Percentiles rank a stretch among this genome's conserved stretches.
Conservation (phyloP, 768 basidiomycete genomes). For the Auricularia sp. region DNA sequence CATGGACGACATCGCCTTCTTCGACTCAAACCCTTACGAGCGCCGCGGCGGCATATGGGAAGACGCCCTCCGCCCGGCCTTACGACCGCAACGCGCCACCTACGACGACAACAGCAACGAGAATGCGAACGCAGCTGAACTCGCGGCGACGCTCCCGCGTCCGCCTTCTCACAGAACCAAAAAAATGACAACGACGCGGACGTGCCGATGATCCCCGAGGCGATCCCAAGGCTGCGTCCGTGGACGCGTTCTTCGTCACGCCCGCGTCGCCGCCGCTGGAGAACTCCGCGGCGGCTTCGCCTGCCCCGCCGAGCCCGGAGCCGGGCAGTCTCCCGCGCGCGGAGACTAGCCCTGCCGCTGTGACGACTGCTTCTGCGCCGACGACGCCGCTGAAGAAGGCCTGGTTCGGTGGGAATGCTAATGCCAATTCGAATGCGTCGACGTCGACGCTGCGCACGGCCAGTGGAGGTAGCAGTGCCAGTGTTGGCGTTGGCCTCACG, state of each 20-base stretch:
- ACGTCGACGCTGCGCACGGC: background rate
- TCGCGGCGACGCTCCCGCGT: background rate
- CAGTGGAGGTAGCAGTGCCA: background rate
- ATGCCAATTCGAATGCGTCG: background rate
- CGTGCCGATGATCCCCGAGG: background rate
- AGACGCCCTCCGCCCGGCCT: slow-evolving; percentile 40
- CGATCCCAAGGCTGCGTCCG: background rate
- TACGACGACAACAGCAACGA: background rate
- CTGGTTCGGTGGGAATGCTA: background rate
- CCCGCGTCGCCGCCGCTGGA: slow-evolving; percentile 21
- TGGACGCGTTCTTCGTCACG: slow-evolving; percentile 15
- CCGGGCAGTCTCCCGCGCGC: background rate
- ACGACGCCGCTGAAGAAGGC: background rate
- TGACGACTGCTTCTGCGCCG: background rate
- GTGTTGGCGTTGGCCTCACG: background rate
- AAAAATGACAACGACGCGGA: background rate
- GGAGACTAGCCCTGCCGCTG: background rate
- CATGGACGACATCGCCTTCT: slow-evolving; percentile 98
- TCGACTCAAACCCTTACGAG: slow-evolving; percentile 54
- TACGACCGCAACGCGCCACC: slow-evolving; percentile 4
- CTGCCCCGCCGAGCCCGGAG: background rate
- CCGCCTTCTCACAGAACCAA: slow-evolving; percentile 1
- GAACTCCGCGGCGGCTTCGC: too few species aligned
- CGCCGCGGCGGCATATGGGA: slow-evolving; percentile 86
- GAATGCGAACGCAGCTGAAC: background rate